Base-by-base conservation (phyloP, 257 asterid species). In the Datura wrightii region DNA sequence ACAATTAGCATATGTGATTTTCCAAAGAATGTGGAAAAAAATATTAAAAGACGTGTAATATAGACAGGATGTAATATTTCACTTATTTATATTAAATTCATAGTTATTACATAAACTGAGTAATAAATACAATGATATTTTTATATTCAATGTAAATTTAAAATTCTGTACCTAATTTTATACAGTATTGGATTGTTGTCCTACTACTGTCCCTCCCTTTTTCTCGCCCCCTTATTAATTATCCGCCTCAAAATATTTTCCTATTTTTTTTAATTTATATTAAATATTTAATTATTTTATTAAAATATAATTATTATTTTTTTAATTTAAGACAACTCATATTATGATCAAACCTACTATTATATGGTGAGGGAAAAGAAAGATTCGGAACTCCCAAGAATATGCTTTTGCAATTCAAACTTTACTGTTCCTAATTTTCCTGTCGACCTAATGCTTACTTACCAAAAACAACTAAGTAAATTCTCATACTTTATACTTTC, bases 371-470 rank as follows among this genome's bases (percentile, higher is more conserved):
- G 46, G 81, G 4, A 3, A 24, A 44, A 76, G 82, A 76, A 76
- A 48, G 62, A 76, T 76, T 31, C 46, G 24, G 44, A 50, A 24
- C 46, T 3, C 15, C 1, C 2, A 13, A 50, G 63, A 76, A 76
- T 76, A 76, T 76, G 82, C 63, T 24, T 76, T 50, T 63, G 11
- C 58, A 48, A 76, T 76, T 76, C 19, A 76, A 24, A 14, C 13
- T 46, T 55, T 48, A 48, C 42, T 9, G 9, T 24, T 63, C 1
- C 42, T 34, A 3, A 31, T 31, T 63, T 59, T 10, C 36, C 36
- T 19, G 79, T 71, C 39, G 18, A 19, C 56, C 56, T 71, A 72
- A 72, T 44, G 80, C 0, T 19, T 44, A 10, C 3, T 46, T 72
- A 24, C n/a, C 15, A 1, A 24, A 46, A 19, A 46, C 31, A 72